Evolutionary conservation across 176 grass and related monocot genomes (phyloP).

Genomic region (Triticum monococcum): DNA sequence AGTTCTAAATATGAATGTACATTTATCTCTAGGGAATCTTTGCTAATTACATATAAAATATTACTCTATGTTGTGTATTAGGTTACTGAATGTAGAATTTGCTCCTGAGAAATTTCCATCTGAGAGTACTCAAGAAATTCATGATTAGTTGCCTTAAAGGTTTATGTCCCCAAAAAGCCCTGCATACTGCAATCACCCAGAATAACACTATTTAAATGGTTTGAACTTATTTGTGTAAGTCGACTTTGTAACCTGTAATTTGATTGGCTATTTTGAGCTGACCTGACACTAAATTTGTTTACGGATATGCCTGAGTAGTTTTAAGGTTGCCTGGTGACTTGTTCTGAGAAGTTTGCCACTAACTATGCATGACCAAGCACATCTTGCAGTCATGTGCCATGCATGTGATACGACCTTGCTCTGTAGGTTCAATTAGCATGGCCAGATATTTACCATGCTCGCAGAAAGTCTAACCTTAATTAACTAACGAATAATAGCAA

Average conservation of each 20-base stretch:
- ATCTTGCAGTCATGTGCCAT: neutral
- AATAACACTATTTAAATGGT: neutral
- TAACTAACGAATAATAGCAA: neutral
- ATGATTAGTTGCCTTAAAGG: too few relatives aligned
- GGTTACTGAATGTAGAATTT: neutral
- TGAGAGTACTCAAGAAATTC: too few relatives aligned
- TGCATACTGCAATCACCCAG: too few relatives aligned
- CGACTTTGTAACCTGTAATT: neutral
- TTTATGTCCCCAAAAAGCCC: too few relatives aligned
- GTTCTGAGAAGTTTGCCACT: neutral
- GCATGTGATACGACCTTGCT: neutral
- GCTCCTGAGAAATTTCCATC: neutral
- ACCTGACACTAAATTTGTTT: neutral
- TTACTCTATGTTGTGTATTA: neutral
- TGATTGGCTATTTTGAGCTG: neutral
- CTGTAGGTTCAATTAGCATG: neutral
- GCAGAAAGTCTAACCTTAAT: neutral
- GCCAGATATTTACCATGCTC: neutral
- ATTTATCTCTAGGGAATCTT: neutral
- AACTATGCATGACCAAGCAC: neutral
- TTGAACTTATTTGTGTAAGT: slow-evolving; percentile 11
- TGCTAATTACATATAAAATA: neutral
- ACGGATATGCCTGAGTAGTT: neutral
- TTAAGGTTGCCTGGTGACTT: neutral
- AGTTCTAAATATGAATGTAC: neutral